Base-by-base conservation (phyloP, 768 basidiomycete genomes). In the Russula emetica region DNA sequence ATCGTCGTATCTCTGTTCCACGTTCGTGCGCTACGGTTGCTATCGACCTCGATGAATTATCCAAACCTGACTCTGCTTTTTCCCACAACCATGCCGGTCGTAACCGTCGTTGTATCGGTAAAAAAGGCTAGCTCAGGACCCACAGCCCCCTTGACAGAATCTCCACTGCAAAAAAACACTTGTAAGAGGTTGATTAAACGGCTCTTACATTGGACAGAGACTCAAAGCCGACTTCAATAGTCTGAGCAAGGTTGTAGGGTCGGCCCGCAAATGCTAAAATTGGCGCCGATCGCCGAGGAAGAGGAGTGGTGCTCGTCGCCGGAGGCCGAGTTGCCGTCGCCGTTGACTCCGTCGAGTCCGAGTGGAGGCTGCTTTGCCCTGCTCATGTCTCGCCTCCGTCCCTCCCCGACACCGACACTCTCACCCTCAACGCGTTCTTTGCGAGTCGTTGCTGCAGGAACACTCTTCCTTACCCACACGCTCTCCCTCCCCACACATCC, bases 381-480 rank as follows among this genome's bases (percentile, higher is more conserved):
- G 4, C 40, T 32, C 50, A 74, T 74, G 74, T 70, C 72, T 14
- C 72, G 73, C 16, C 69, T 70, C 32, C 74, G 73, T 16, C 62
- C 57, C 4, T 66, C 66, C 11, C 66, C 63, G 14, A 63, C 70
- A 13, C 60, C 60, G 16, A 18, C 66, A 5, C 32, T 47, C 16
- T 53, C 66, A 3, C 32, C 66, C 1, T 44, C 58, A 16, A 67
- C 69, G 47, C 70, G 64, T 53, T 78, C 82, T n/a, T 78, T 90
- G 20, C 86, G 90, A 50, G 83, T 93, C 28, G 82, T 93, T 45
- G 88, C 88, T 2, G 85, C 86, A 14, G 91, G 91, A 16, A 89
- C 91, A 11, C 80, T 94, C 45, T 93, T 93, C 71, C 74, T 88
- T 50, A 90, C 88, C 6, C 85, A 92, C 72, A 86, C 84, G 0